These are phyloP conservation scores for Solanum tarapatanum DNA, from an alignment of 257 asterid species.

Conservation along the genomic window DNA sequence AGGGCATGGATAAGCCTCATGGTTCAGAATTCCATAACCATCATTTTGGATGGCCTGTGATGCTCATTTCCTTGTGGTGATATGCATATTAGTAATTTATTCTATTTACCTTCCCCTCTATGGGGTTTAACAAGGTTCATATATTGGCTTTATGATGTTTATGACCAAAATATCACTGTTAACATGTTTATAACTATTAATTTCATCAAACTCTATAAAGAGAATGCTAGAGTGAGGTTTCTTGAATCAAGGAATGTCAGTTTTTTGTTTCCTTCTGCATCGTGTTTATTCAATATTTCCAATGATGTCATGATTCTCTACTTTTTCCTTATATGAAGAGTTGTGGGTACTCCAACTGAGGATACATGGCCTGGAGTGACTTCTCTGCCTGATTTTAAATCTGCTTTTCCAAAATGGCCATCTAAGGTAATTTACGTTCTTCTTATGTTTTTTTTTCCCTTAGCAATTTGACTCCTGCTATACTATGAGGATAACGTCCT, in stretches of 20 bases:
- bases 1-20: background rate
- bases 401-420: constrained; percentile 80
- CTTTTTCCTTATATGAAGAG: constrained; percentile 26
- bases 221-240: background rate
- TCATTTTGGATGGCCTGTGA: background rate
- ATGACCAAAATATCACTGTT: background rate
- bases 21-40: background rate
- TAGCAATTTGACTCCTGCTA: background rate
- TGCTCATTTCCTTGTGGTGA: background rate
- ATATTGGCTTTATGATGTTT: background rate
- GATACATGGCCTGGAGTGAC: constrained; percentile 94
- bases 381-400: constrained; percentile 81
- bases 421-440: constrained; percentile 38
- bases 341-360: constrained; percentile 92
- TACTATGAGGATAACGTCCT: background rate
- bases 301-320: constrained; percentile 1
- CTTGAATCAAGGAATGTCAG: background rate
- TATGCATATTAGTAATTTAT: background rate
- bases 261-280: background rate
- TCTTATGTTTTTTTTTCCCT: background rate
- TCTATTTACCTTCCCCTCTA: background rate
- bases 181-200: background rate
- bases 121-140: background rate
- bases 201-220: background rate
- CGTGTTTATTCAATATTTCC: background rate